A percentile compares a stretch with the other conserved stretches of the same genome.
Conservation (phyloP, 345 rosid species). For the Euphorbia tirucalli region DNA sequence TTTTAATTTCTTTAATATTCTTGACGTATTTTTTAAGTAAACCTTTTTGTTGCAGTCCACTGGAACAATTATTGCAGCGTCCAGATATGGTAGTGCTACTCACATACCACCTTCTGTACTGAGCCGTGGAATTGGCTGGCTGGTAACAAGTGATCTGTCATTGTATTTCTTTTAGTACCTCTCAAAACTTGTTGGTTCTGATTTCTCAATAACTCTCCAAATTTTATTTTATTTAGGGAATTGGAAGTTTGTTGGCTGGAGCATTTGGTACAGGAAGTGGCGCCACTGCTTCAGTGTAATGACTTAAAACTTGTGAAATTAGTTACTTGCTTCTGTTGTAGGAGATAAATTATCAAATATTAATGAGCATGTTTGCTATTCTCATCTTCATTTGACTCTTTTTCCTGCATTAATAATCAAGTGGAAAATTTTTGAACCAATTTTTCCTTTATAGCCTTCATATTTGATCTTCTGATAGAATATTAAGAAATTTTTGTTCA, state of each 20-base stretch:
- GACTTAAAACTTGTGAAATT: conserved; percentile 5
- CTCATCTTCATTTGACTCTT: neutral
- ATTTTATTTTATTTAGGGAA: conserved; percentile 19
- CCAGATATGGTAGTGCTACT: conserved; percentile 32
- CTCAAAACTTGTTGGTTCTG: neutral
- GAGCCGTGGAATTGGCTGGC: conserved; percentile 38
- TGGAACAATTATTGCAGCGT: conserved; percentile 29
- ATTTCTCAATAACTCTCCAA: neutral
- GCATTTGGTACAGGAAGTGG: conserved; percentile 27
- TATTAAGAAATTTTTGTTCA: neutral
- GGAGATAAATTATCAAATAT: neutral
- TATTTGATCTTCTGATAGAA: neutral
- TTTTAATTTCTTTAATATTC: neutral
- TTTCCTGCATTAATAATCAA: neutral
- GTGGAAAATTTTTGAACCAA: neutral
- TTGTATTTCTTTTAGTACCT: neutral
- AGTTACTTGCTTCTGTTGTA: neutral
- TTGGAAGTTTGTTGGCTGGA: conserved; percentile 28
- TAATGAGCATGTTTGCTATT: neutral
- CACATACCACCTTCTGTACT: conserved; percentile 32
- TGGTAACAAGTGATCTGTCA: conserved; percentile 7
- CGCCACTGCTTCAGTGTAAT: conserved; percentile 30
- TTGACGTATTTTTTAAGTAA: neutral
- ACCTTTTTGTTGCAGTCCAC: conserved; percentile 21
- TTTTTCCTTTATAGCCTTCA: neutral